Evolutionary conservation across 768 basidiomycete species (phyloP).

Genomic region (Xerocomellus chrysenteron): DNA sequence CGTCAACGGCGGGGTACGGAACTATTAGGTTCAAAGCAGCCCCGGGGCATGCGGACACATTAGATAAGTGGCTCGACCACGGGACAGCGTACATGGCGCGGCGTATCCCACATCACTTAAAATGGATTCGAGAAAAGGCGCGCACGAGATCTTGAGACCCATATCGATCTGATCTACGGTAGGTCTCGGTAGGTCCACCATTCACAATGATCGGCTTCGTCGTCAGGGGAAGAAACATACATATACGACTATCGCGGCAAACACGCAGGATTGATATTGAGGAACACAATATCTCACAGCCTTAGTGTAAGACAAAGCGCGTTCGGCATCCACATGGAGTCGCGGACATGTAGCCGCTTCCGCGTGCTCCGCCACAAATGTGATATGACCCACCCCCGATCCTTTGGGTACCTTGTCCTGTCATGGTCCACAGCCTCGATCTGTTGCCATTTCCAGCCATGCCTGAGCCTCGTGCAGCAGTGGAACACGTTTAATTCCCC

Average conservation of each 20-base stretch:
- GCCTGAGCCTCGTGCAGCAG: conserved; percentile 5
- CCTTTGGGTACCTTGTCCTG: neutral
- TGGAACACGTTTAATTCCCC: neutral
- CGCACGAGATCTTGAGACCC: neutral
- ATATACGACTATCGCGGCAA: neutral
- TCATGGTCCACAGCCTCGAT: neutral
- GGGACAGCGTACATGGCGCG: neutral
- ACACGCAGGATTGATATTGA: neutral
- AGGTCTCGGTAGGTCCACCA: neutral
- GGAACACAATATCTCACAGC: neutral
- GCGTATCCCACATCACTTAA: neutral
- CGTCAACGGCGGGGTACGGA: neutral
- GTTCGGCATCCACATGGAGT: neutral
- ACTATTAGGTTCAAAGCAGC: neutral
- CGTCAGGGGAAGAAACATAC: neutral
- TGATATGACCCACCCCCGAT: conserved; percentile 1
- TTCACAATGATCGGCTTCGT: conserved; percentile 10
- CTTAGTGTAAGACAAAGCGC: neutral
- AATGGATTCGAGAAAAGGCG: neutral
- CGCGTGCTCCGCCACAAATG: conserved; percentile 9
- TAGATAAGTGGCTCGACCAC: neutral
- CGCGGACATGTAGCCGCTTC: conserved; percentile 1
- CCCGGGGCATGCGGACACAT: neutral
- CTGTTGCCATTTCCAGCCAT: neutral
- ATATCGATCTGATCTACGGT: conserved; percentile 1